phyloP scores from a whole-genome alignment of 495 filamentous ascomycete species.

The Xylaria flabelliformis region DNA sequence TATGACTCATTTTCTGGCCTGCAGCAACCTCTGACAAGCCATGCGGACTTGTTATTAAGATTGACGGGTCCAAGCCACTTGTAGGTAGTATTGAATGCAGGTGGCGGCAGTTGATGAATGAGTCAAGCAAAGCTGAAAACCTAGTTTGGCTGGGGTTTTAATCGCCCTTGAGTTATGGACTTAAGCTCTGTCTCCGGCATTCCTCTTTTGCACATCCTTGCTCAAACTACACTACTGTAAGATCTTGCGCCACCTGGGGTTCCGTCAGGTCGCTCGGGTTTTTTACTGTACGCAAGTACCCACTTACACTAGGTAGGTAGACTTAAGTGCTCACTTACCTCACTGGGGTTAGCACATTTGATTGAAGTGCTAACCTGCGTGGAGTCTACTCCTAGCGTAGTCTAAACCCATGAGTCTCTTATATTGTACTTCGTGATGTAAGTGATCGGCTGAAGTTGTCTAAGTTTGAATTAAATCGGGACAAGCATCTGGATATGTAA shows the following conservation, averaged over 20 bases:
- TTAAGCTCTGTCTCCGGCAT: conserved; percentile 8
- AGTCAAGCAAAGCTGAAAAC: conserved; percentile 3
- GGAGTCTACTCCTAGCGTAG: neutral
- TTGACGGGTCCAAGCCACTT: neutral
- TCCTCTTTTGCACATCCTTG: neutral
- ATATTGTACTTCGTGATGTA: no score
- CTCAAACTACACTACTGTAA: neutral
- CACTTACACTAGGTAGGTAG: no score
- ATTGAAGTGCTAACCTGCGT: neutral
- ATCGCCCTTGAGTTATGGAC: neutral
- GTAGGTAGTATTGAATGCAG: neutral
- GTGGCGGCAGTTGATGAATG: neutral
- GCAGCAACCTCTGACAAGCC: neutral
- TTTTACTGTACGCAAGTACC: neutral
- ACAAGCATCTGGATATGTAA: neutral
- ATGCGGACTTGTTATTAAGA: neutral
- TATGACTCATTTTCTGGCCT: conserved; percentile 6
- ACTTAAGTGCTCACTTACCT: neutral
- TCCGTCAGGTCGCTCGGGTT: neutral
- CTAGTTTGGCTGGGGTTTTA: neutral
- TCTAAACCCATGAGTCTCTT: neutral
- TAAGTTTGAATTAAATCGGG: neutral
- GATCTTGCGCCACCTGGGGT: neutral
- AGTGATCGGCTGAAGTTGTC: neutral
- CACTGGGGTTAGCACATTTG: neutral